Conservation (phyloP, 257 asterid species). For the Salvia rosmarinus region DNA sequence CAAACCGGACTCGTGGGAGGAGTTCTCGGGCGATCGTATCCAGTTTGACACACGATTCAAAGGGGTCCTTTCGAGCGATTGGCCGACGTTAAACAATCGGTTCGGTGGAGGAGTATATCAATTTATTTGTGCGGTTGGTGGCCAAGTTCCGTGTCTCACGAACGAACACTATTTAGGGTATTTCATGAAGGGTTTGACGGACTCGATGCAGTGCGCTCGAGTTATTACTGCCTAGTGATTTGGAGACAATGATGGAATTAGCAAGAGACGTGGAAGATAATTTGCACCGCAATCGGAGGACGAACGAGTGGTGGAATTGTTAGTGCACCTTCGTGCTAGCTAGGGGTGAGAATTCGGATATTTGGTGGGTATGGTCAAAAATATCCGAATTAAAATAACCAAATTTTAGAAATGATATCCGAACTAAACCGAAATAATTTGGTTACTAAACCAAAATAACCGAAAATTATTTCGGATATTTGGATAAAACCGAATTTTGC, state of each 20-base stretch:
- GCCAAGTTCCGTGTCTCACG: neutral
- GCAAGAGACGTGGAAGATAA: neutral
- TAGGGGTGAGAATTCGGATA: no score
- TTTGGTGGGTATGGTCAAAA: no score
- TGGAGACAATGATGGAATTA: neutral
- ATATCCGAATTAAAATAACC: no score
- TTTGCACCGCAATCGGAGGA: neutral
- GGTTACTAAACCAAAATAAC: no score
- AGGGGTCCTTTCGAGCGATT: neutral
- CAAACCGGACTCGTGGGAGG: neutral
- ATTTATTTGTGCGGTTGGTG: neutral
- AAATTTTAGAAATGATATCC: no score
- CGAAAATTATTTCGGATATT: no score
- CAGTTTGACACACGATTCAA: neutral
- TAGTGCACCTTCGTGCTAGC: neutral
- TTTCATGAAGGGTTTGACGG: conserved; percentile 2
- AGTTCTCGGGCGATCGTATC: neutral
- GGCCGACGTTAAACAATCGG: neutral
- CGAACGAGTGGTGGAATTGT: neutral
- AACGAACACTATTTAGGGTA: no score
- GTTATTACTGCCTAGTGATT: neutral
- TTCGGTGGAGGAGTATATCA: neutral
- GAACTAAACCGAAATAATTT: no score
- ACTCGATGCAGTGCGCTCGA: neutral
- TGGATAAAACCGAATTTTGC: no score